Base-by-base conservation (phyloP, 345 rosid genomes). In the Lepidium sativum region DNA sequence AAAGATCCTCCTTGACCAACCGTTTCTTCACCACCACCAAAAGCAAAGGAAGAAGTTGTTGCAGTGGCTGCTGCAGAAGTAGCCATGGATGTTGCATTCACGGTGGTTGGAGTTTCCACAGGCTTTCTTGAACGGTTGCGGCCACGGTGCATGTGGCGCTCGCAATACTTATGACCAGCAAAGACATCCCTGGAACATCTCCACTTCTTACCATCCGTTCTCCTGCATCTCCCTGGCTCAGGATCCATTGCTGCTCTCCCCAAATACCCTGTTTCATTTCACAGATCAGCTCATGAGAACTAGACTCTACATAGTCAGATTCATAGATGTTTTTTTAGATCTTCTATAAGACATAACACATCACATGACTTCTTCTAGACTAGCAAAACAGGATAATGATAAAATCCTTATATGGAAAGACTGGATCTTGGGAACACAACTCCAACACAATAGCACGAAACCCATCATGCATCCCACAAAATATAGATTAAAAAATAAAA, bases 121-220 rank as follows among this genome's bases (percentile, higher is more conserved):
- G 94, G 97, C 99, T 92, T 92, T 92, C 97, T 92, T 87, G 97
- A 89, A 89, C 97, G 97, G 87, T 87, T 92, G 81, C 95, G 95
- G 87, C 99, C 96, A 65, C 97, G 97, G 76, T 94, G 97, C 77
- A 94, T 82, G 84, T 94, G 99, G 92, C 99, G 97, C 84, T 94
- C 96, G 73, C 99, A 94, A 80, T 90, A 94, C 77, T 90, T 94
- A 69, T 91, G 91, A 40, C 96, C 92, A 1, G 75, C 78, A 63
- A 88, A 95, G 58, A 91, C 92, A 53, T 91, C 97, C 68, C 95
- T 90, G 11, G 99, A 88, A 76, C 99, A 94, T 74, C 99, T 78
- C 99, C 99, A 94, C 76, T 94, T 94, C 84, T 91, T 94, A 1
- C 99, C 99, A 11, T 94, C 99, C 1, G 97, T 94, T 60, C 99